Evolutionary conservation across 2,329 filamentous ascomycete genomes (phyloP).

Genomic region (Fusarium goolgardi): DNA sequence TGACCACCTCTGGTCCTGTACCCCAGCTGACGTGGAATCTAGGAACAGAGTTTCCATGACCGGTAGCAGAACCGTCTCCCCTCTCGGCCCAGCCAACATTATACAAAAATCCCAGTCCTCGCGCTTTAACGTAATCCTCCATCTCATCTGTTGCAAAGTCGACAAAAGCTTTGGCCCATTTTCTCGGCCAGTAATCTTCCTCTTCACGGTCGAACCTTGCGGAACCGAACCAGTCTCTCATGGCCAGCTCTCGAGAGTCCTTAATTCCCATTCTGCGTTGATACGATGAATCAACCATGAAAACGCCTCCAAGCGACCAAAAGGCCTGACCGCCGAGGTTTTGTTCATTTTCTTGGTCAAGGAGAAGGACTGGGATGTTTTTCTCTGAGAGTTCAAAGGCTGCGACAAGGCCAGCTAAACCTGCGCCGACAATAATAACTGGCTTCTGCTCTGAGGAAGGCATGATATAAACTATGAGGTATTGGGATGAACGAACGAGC

Average conservation of each 20-base stretch:
- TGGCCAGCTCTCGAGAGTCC: conserved; percentile 66
- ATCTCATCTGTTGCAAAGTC: conserved; percentile 70
- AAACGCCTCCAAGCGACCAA: conserved; percentile 72
- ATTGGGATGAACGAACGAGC: neutral
- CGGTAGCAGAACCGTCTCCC: conserved; percentile 65
- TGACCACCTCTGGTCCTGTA: conserved; percentile 69
- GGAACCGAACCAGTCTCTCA: conserved; percentile 69
- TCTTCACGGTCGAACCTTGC: conserved; percentile 68
- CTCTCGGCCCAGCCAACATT: conserved; percentile 72
- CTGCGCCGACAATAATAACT: conserved; percentile 68
- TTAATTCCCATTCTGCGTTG: conserved; percentile 69
- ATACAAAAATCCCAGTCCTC: conserved; percentile 63
- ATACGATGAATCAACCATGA: conserved; percentile 67
- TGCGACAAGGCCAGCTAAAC: conserved; percentile 69
- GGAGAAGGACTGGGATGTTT: conserved; percentile 61
- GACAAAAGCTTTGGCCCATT: conserved; percentile 73
- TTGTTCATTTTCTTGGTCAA: conserved; percentile 69
- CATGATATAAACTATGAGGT: conserved; percentile 14
- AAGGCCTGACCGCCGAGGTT: conserved; percentile 72
- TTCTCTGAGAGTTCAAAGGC: conserved; percentile 66
- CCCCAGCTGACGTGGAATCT: conserved; percentile 73
- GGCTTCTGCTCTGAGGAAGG: conserved; percentile 41
- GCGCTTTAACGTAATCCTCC: conserved; percentile 66
- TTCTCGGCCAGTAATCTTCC: conserved; percentile 68
- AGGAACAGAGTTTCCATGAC: conserved; percentile 72